These are phyloP conservation scores for Coccomyxa sp. DNA, from an alignment of 139 green algal species.

Conservation along the genomic window DNA sequence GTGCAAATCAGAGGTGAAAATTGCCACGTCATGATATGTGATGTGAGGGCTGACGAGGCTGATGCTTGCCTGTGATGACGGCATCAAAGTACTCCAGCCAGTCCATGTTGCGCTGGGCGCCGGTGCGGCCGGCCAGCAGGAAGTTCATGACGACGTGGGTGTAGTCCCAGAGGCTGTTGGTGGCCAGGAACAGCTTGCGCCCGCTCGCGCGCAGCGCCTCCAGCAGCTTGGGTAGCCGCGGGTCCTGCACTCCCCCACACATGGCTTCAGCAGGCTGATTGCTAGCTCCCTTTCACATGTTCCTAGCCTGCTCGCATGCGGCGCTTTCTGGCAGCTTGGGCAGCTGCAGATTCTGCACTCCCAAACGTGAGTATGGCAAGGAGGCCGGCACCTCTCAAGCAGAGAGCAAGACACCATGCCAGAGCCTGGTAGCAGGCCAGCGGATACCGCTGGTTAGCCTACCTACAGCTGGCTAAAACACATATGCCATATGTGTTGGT, in stretches of 20 bases:
- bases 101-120: constrained; percentile 31
- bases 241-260: constrained; percentile 35
- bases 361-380: too few relatives aligned
- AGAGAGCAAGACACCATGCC: too few relatives aligned
- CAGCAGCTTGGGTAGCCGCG: constrained; percentile 59
- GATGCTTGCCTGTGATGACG: constrained; percentile 43
- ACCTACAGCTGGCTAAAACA: too few relatives aligned
- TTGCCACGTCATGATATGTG: too few relatives aligned
- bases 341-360: too few relatives aligned
- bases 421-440: too few relatives aligned
- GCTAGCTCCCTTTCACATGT: too few relatives aligned
- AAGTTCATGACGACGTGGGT: constrained; percentile 99
- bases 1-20: background rate
- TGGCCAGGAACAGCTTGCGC: constrained; percentile 88
- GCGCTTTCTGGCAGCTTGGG: too few relatives aligned
- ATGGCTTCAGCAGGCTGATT: background rate
- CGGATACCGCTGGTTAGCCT: too few relatives aligned
- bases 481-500: too few relatives aligned
- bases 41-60: background rate
- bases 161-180: constrained; percentile 97
- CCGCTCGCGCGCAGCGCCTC: constrained; percentile 62
- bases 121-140: constrained; percentile 45
- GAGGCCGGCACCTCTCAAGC: too few relatives aligned
- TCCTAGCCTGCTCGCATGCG: too few relatives aligned
- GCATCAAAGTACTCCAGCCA: constrained; percentile 94